Conservation (phyloP, 2,329 filamentous ascomycete genomes). For the Mollisiaceae sp. region DNA sequence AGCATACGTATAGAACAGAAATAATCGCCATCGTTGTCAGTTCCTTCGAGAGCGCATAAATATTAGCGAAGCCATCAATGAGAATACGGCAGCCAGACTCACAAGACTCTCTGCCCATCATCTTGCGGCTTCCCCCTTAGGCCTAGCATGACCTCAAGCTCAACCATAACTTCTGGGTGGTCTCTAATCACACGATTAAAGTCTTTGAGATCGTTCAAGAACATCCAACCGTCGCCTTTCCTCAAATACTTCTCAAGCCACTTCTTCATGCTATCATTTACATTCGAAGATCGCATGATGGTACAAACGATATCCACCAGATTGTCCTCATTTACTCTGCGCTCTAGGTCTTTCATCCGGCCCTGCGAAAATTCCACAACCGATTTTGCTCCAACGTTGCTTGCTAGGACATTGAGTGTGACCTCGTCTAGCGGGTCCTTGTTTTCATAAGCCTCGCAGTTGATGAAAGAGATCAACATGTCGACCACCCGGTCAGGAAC, state of each 20-base stretch:
- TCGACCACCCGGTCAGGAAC: slow-evolving; percentile 34
- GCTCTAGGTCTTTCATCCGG: slow-evolving; percentile 28
- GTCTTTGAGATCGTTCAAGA: slow-evolving; percentile 21
- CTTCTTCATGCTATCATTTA: slow-evolving; percentile 32
- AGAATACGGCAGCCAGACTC: not conserved
- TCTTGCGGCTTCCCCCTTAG: not conserved
- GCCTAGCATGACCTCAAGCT: not conserved
- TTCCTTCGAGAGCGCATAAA: not conserved
- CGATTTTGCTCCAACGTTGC: slow-evolving; percentile 29
- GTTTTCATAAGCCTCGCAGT: slow-evolving; percentile 30
- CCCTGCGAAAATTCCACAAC: slow-evolving; percentile 28
- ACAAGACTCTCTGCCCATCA: not conserved
- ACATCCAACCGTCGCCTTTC: slow-evolving; percentile 1
- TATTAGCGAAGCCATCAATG: not conserved
- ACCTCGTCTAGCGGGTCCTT: slow-evolving; percentile 35
- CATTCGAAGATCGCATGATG: slow-evolving; percentile 31
- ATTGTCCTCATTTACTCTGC: slow-evolving; percentile 4
- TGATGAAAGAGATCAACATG: slow-evolving; percentile 38
- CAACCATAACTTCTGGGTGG: not conserved
- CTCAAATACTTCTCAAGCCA: slow-evolving; percentile 32
- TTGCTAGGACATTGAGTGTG: slow-evolving; percentile 34
- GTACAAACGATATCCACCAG: slow-evolving; percentile 27
- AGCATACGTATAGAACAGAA: too few relatives aligned
- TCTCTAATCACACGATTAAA: not conserved
- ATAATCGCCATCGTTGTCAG: too few relatives aligned